These are phyloP conservation scores for Alternaria brassicae DNA, from an alignment of 2,329 filamentous ascomycete species.

Conservation along the genomic window DNA sequence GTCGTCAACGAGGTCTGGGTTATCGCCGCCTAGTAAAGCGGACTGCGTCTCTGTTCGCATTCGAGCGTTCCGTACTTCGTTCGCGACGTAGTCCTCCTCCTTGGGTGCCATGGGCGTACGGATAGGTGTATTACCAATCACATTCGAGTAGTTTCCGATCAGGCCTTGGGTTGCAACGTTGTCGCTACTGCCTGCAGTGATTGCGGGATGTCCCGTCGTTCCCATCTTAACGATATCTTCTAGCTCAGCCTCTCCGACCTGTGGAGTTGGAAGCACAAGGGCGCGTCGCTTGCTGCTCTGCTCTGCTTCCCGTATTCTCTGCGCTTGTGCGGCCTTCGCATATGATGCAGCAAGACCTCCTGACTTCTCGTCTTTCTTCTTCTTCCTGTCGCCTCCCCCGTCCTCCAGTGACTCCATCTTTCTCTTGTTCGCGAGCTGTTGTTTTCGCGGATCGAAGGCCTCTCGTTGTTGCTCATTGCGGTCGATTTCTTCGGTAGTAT, in stretches of 20 bases:
- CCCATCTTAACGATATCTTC: slow-evolving; percentile 99
- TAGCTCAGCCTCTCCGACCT: slow-evolving; percentile 90
- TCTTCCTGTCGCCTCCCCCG: slow-evolving; percentile 76
- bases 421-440: slow-evolving; percentile 88
- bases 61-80: slow-evolving; percentile 93
- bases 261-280: slow-evolving; percentile 84
- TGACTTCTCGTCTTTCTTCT: slow-evolving; percentile 83
- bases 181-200: slow-evolving; percentile 77
- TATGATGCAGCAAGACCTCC: slow-evolving; percentile 84
- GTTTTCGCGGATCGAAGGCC: slow-evolving; percentile 89
- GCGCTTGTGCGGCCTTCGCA: slow-evolving; percentile 90
- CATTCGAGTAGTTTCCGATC: slow-evolving; percentile 82
- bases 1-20: slow-evolving; percentile 85
- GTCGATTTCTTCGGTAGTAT: slow-evolving; percentile 81
- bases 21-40: slow-evolving; percentile 90
- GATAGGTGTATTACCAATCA: slow-evolving; percentile 84
- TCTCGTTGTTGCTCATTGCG: slow-evolving; percentile 84
- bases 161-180: slow-evolving; percentile 85
- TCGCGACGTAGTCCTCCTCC: slow-evolving; percentile 94
- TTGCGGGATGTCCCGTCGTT: slow-evolving; percentile 87
- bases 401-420: slow-evolving; percentile 92
- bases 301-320: slow-evolving; percentile 93
- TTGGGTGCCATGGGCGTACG: slow-evolving; percentile 89
- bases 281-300: slow-evolving; percentile 91
- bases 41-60: slow-evolving; percentile 94